Percentiles rank a stretch among this genome's conserved stretches.
phyloP scores from a whole-genome alignment of 116 monocot species.

The Posidonia oceanica region DNA sequence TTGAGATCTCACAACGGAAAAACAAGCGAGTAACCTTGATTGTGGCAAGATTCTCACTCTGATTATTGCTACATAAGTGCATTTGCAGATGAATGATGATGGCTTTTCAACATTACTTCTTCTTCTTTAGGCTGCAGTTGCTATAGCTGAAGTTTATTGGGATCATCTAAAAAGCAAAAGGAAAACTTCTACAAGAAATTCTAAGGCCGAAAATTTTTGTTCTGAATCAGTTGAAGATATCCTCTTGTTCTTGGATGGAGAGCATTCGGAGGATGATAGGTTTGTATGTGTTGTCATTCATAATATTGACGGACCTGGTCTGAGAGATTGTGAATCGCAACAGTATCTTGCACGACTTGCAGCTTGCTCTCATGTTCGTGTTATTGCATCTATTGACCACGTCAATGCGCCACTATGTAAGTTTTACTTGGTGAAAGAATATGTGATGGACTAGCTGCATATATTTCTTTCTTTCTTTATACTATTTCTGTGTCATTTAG shows the following conservation, averaged over 20 bases:
- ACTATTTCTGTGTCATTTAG: too few species aligned
- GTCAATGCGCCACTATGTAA: slow-evolving; percentile 89
- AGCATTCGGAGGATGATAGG: slow-evolving; percentile 23
- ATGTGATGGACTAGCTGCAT: too few species aligned
- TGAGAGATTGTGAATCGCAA: slow-evolving; percentile 80
- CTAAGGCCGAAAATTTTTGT: slow-evolving; percentile 23
- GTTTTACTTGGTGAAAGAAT: slow-evolving; percentile 7
- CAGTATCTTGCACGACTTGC: slow-evolving; percentile 88
- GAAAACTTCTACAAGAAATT: slow-evolving; percentile 28
- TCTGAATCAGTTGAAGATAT: slow-evolving; percentile 64
- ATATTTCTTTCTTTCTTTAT: too few species aligned
- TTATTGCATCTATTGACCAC: slow-evolving; percentile 88
- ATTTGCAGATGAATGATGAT: too few species aligned
- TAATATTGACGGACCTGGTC: slow-evolving; percentile 90
- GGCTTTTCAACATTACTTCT: too few species aligned
- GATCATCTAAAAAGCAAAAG: slow-evolving; percentile 40
- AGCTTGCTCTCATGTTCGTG: slow-evolving; percentile 44
- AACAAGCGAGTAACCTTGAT: too few species aligned
- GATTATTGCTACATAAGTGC: too few species aligned
- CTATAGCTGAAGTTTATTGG: slow-evolving; percentile 52
- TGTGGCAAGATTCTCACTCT: too few species aligned
- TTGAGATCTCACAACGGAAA: too few species aligned
- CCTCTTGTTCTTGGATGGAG: slow-evolving; percentile 40
- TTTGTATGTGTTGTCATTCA: slow-evolving; percentile 74
- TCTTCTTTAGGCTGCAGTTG: slow-evolving; percentile 30